These are phyloP conservation scores for Paraphoma sp. DNA, from an alignment of 2,329 filamentous ascomycete species.

Conservation along the genomic window DNA sequence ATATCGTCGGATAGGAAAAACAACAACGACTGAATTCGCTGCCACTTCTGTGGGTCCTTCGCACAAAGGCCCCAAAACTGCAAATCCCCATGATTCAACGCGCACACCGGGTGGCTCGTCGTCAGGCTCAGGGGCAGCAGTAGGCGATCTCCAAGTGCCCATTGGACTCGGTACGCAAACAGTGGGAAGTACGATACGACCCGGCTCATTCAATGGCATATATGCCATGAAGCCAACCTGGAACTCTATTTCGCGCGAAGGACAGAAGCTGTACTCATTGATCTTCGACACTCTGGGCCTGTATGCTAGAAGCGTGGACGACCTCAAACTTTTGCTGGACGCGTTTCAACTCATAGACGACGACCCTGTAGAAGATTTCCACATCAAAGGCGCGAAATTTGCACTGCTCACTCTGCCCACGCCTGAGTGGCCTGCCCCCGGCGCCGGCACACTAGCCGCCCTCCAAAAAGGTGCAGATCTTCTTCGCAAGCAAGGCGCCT, in stretches of 20 bases:
- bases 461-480: slow-evolving; percentile 43
- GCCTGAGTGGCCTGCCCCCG: slow-evolving; percentile 56
- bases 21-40: slow-evolving; percentile 70
- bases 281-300: slow-evolving; percentile 69
- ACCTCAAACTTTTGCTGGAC: slow-evolving; percentile 63
- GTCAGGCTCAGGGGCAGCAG: slow-evolving; percentile 70
- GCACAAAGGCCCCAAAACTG: slow-evolving; percentile 53
- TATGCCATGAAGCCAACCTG: slow-evolving; percentile 73
- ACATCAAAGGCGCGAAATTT: slow-evolving; percentile 57
- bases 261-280: slow-evolving; percentile 64
- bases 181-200: slow-evolving; percentile 68
- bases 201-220: slow-evolving; percentile 69
- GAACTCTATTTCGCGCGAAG: slow-evolving; percentile 68
- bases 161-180: slow-evolving; percentile 71
- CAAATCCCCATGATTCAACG: slow-evolving; percentile 61
- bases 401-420: slow-evolving; percentile 60
- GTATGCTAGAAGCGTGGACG: slow-evolving; percentile 64
- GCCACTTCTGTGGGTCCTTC: slow-evolving; percentile 57
- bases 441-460: slow-evolving; percentile 45
- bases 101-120: slow-evolving; percentile 72
- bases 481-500: slow-evolving; percentile 56
- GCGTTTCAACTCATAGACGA: slow-evolving; percentile 64
- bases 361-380: slow-evolving; percentile 45
- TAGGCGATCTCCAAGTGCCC: slow-evolving; percentile 69
- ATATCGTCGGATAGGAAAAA: slow-evolving; percentile 46